These are phyloP conservation scores for Epichloe glyceriae DNA, from an alignment of 2,329 filamentous ascomycete genomes.

Conservation along the genomic window DNA sequence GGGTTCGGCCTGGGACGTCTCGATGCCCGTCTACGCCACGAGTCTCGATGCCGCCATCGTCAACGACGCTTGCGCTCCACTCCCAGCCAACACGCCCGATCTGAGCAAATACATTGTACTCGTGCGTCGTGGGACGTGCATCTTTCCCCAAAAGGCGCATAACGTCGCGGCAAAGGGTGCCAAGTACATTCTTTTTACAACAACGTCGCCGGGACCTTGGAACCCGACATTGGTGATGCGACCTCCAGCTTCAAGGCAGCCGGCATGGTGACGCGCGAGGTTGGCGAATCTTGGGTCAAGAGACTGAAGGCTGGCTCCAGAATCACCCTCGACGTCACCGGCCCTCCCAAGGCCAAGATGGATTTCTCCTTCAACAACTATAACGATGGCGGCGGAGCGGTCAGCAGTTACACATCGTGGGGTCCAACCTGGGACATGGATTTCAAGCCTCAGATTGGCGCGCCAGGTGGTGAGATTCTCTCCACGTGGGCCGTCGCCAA, in stretches of 20 bases:
- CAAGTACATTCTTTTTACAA: constrained; percentile 51
- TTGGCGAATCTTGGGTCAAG: constrained; percentile 30
- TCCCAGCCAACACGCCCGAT: constrained; percentile 36
- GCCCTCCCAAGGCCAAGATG: neutral
- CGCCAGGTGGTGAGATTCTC: constrained; percentile 42
- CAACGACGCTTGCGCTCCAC: constrained; percentile 16
- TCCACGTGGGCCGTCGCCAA: constrained; percentile 37
- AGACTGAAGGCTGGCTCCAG: constrained; percentile 24
- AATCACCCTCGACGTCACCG: constrained; percentile 12
- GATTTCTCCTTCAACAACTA: constrained; percentile 4
- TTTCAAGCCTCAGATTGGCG: constrained; percentile 40
- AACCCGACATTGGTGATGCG: constrained; percentile 7
- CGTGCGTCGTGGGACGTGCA: constrained; percentile 26
- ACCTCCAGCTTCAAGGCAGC: constrained; percentile 17
- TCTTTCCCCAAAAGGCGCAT: neutral
- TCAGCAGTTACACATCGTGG: constrained; percentile 42
- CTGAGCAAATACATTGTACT: constrained; percentile 40
- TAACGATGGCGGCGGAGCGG: constrained; percentile 30
- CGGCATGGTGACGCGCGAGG: constrained; percentile 22
- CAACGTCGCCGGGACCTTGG: constrained; percentile 25
- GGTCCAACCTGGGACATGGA: constrained; percentile 46
- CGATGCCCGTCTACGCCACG: constrained; percentile 15
- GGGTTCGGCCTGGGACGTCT: constrained; percentile 3
- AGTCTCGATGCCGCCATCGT: constrained; percentile 21
- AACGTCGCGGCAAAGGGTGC: constrained; percentile 29